Conservation (phyloP, 116 monocot genomes). For the Posidonia oceanica region DNA sequence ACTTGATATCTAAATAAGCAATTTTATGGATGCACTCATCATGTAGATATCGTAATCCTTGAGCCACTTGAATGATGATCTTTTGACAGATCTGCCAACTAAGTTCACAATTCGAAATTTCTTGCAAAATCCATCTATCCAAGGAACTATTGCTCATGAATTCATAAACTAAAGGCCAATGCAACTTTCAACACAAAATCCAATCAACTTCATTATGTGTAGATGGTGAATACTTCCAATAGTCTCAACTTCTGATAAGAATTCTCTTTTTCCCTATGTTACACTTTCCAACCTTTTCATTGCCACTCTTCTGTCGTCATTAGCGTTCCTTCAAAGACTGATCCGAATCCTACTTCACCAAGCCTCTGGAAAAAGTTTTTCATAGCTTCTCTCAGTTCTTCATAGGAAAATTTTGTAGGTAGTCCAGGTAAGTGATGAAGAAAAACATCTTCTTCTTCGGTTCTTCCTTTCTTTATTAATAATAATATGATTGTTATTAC, state of each 20-base stretch:
- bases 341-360: too few species aligned
- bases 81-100: conserved; percentile 19
- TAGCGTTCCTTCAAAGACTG: too few species aligned
- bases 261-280: conserved; percentile 9
- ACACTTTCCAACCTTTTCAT: conserved; percentile 5
- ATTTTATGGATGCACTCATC: conserved; percentile 36
- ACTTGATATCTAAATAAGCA: conserved; percentile 60
- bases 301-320: conserved; percentile 11
- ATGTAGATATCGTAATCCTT: conserved; percentile 40
- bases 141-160: conserved; percentile 31
- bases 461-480: not conserved
- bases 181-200: conserved; percentile 4
- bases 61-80: conserved; percentile 20
- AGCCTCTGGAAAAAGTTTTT: conserved; percentile 6
- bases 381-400: conserved; percentile 8
- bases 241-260: conserved; percentile 11
- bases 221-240: conserved; percentile 14
- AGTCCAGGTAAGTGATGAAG: not conserved
- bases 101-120: not conserved
- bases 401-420: conserved; percentile 2
- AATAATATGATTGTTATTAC: not conserved
- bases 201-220: conserved; percentile 13
- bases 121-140: not conserved
- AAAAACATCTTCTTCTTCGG: not conserved
- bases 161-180: conserved; percentile 25